Conservation (phyloP, 2,329 filamentous ascomycete genomes). For the Aspergillus tanneri region DNA sequence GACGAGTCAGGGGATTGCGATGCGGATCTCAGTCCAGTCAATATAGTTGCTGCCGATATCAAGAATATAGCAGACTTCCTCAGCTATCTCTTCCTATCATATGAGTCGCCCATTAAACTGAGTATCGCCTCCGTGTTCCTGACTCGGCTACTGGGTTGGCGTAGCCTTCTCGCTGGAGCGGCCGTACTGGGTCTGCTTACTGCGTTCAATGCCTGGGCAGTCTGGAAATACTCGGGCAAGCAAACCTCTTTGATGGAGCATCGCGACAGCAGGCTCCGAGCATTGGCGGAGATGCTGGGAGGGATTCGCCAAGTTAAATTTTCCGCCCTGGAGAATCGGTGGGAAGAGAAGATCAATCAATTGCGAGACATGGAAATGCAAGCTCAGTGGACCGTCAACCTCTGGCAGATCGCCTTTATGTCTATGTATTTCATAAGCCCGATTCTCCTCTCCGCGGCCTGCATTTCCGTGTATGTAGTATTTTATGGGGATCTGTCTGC, state of each 20-base stretch:
- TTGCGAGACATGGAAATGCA: slow-evolving; percentile 67
- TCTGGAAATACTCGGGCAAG: slow-evolving; percentile 62
- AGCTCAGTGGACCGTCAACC: slow-evolving; percentile 64
- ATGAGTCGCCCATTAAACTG: slow-evolving; percentile 62
- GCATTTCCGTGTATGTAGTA: slow-evolving; percentile 64
- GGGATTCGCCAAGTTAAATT: slow-evolving; percentile 83
- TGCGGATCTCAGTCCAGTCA: slow-evolving; percentile 65
- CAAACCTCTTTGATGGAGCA: slow-evolving; percentile 70
- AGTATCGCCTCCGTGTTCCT: slow-evolving; percentile 66
- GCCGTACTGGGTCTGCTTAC: slow-evolving; percentile 61
- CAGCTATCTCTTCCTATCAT: slow-evolving; percentile 63
- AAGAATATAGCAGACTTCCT: slow-evolving; percentile 66
- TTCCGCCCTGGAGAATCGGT: slow-evolving; percentile 69
- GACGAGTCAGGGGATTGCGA: neutral
- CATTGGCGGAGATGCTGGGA: slow-evolving; percentile 71
- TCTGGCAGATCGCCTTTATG: slow-evolving; percentile 60
- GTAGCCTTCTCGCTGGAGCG: slow-evolving; percentile 64
- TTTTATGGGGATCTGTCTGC: slow-evolving; percentile 62
- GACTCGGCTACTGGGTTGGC: slow-evolving; percentile 66
- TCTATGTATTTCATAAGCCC: slow-evolving; percentile 70
- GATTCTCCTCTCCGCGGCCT: slow-evolving; percentile 67
- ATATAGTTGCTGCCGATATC: slow-evolving; percentile 70
- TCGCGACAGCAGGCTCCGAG: slow-evolving; percentile 68
- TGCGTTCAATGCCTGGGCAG: slow-evolving; percentile 65
- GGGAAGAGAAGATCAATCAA: slow-evolving; percentile 66